A percentile compares a stretch with the other conserved stretches of the same genome.
These are phyloP conservation scores for Bothriochloa decipiens DNA, from an alignment of 176 grass and related monocot species.

Conservation along the genomic window DNA sequence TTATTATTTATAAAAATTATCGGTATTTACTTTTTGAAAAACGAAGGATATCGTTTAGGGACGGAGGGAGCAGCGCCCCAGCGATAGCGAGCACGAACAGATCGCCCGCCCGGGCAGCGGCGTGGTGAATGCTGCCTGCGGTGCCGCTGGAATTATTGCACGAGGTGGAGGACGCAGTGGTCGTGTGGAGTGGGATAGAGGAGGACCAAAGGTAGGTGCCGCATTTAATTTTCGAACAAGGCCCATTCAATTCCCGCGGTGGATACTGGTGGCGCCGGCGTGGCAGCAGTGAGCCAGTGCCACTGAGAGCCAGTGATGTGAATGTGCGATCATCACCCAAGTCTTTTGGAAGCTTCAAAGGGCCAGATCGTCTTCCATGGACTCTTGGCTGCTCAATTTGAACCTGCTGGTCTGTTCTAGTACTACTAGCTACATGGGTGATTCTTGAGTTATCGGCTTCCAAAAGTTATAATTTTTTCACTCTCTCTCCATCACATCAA, in stretches of 20 bases:
- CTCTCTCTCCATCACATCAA: no score
- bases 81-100: background rate
- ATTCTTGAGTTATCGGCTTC: background rate
- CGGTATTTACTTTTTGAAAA: no score
- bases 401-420: no score
- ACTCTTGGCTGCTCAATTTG: background rate
- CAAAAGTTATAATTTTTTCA: no score
- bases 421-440: background rate
- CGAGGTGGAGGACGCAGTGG: background rate
- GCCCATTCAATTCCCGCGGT: constrained; percentile 37
- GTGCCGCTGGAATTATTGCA: background rate
- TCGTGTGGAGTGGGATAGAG: background rate
- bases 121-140: constrained; percentile 18
- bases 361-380: background rate
- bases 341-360: constrained; percentile 37
- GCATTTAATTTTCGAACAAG: constrained; percentile 29
- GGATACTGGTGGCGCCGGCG: background rate
- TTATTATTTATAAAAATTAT: no score
- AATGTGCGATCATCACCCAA: background rate
- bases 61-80: no score
- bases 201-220: constrained; percentile 19
- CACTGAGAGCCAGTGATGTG: background rate
- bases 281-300: background rate
- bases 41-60: no score
- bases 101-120: background rate